phyloP scores from a whole-genome alignment of 208 protist genomes.

The Acanthamoeba sp. region DNA sequence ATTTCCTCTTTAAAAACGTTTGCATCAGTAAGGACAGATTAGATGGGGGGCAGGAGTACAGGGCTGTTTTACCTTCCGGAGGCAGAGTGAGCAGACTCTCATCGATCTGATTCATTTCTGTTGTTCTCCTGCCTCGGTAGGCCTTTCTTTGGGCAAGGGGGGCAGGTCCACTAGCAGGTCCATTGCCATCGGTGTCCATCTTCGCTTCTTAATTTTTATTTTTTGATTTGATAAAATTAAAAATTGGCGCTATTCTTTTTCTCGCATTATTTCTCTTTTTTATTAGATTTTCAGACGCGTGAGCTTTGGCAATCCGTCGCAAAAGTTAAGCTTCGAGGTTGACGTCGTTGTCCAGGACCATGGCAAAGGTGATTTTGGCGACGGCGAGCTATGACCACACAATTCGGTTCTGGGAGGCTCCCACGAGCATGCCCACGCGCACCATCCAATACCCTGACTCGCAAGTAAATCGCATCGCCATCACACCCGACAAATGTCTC shows the following conservation, averaged over 20 bases:
- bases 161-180: not conserved
- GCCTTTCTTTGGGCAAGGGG: not conserved
- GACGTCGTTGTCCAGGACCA: not conserved
- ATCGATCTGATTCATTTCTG: constrained; percentile 37
- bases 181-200: not conserved
- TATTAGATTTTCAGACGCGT: too few relatives aligned
- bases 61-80: not conserved
- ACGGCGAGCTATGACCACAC: constrained; percentile 93
- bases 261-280: not conserved
- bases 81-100: not conserved
- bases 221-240: not conserved
- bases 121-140: not conserved
- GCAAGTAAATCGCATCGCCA: constrained; percentile 92
- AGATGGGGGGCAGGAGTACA: not conserved
- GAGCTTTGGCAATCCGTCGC: too few relatives aligned
- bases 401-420: constrained; percentile 94
- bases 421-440: constrained; percentile 88
- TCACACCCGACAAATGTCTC: constrained; percentile 90
- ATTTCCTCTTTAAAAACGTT: too few relatives aligned
- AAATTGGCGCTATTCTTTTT: not conserved
- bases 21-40: not conserved
- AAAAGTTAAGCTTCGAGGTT: too few relatives aligned
- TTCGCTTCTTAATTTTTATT: not conserved
- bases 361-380: constrained; percentile 81
- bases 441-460: constrained; percentile 90